These are phyloP conservation scores for Platanus orientalis DNA, from an alignment of 164 flowering plant genomes.

Conservation along the genomic window DNA sequence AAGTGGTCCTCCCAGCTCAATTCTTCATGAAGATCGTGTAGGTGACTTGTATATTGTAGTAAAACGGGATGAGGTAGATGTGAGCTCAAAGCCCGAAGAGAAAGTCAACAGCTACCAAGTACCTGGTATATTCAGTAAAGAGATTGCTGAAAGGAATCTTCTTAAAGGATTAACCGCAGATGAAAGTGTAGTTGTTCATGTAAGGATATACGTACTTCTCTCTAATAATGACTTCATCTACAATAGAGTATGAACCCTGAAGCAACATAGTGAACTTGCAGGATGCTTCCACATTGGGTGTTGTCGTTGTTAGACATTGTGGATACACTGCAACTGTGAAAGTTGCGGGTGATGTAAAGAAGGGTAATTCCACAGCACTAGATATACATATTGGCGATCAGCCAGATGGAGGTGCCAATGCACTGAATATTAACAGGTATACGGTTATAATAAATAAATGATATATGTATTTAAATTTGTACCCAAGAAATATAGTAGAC, in stretches of 20 bases:
- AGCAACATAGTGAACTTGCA: constrained; percentile 26
- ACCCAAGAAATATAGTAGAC: no score
- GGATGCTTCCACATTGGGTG: constrained; percentile 76
- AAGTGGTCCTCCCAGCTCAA: constrained; percentile 9
- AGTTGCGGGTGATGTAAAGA: constrained; percentile 51
- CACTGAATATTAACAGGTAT: constrained; percentile 82
- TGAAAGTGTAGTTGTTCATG: constrained; percentile 98
- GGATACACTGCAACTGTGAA: constrained; percentile 68
- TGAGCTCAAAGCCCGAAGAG: constrained; percentile 82
- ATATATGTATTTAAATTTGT: no score
- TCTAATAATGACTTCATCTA: no score
- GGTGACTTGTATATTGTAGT: constrained; percentile 75
- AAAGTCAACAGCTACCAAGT: constrained; percentile 80
- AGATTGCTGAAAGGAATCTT: constrained; percentile 60
- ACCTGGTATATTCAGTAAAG: constrained; percentile 45
- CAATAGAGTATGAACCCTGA: constrained; percentile 15
- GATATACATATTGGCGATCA: constrained; percentile 72
- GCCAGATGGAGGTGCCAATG: constrained; percentile 87
- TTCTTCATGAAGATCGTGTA: constrained; percentile 43
- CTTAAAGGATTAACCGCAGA: constrained; percentile 97
- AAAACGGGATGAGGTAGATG: constrained; percentile 62
- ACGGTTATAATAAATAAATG: not conserved
- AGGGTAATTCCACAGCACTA: constrained; percentile 21
- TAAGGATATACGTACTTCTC: no score
- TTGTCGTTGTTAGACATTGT: constrained; percentile 60